Conservation (phyloP, 2,329 filamentous ascomycete genomes). For the Ophiostoma tasmaniense region DNA sequence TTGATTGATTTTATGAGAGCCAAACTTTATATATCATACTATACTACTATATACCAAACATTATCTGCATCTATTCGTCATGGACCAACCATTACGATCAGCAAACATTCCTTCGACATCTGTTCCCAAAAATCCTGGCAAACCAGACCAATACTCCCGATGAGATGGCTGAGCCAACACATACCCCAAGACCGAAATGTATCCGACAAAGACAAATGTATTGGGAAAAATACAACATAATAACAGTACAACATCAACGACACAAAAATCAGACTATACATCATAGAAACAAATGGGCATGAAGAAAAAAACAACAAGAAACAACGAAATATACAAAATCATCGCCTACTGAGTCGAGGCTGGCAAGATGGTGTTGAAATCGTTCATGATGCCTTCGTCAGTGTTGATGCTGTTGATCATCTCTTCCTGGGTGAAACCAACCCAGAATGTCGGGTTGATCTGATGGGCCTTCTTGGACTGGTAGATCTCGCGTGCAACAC, state of each 20-base stretch:
- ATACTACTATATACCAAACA: background rate
- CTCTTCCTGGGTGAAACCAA: slow-evolving; percentile 46
- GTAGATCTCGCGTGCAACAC: slow-evolving; percentile 70
- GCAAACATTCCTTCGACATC: background rate
- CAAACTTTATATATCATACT: background rate
- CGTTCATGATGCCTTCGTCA: slow-evolving; percentile 51
- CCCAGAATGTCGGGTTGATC: slow-evolving; percentile 45
- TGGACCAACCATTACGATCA: background rate
- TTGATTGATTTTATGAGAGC: background rate
- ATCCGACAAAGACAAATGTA: background rate
- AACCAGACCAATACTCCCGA: background rate
- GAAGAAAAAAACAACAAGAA: background rate
- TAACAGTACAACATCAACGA: background rate
- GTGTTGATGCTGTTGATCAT: slow-evolving; percentile 47
- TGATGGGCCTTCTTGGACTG: slow-evolving; percentile 48
- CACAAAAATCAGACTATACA: background rate
- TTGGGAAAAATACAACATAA: background rate
- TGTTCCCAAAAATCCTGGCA: background rate
- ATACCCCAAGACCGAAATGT: background rate
- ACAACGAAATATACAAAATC: background rate
- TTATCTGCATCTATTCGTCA: background rate
- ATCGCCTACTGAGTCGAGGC: slow-evolving; percentile 20
- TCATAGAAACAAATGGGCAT: background rate
- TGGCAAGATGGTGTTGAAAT: slow-evolving; percentile 40
- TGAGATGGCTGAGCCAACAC: background rate